Percentiles rank a stretch among this genome's conserved stretches.
Evolutionary conservation across 352 stramenopile species (phyloP).

Genomic region (Phytophthora pisi): DNA sequence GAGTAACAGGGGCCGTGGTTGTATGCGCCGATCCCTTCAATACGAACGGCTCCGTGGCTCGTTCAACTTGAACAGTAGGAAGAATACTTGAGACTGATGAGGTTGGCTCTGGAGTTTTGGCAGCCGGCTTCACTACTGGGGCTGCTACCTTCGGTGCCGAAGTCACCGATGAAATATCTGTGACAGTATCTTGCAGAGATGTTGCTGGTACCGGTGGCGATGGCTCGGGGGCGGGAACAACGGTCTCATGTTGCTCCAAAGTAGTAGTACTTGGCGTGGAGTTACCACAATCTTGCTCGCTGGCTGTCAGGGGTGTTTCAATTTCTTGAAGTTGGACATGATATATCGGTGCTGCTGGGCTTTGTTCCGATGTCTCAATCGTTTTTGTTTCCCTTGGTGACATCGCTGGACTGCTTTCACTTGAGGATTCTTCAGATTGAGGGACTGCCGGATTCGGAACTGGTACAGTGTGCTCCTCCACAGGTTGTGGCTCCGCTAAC

Average conservation of each 20-base stretch:
- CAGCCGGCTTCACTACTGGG: background rate
- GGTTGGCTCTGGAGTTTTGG: background rate
- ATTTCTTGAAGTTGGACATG: background rate
- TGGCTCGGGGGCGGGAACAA: too few species aligned
- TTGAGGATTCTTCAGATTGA: slow-evolving; percentile 2
- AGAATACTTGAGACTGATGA: slow-evolving; percentile 27
- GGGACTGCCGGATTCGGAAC: background rate
- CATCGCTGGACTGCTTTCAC: slow-evolving; percentile 2
- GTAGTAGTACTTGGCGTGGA: background rate
- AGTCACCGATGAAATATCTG: background rate
- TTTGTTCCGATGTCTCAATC: background rate
- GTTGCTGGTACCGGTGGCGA: too few species aligned
- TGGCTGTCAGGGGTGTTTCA: background rate
- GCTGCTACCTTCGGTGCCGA: background rate
- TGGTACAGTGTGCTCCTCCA: background rate
- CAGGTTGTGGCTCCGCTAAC: background rate
- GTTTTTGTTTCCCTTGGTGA: background rate
- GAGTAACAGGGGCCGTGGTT: background rate
- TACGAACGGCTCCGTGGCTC: slow-evolving; percentile 16
- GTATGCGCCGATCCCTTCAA: slow-evolving; percentile 10
- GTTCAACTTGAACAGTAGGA: slow-evolving; percentile 28
- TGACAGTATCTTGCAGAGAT: too few species aligned
- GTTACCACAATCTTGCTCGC: background rate
- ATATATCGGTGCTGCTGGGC: background rate
- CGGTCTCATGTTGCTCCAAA: background rate